Percentiles rank a stretch among this genome's conserved stretches.
These are phyloP conservation scores for Camelina hispida DNA, from an alignment of 345 rosid genomes.

Conservation along the genomic window DNA sequence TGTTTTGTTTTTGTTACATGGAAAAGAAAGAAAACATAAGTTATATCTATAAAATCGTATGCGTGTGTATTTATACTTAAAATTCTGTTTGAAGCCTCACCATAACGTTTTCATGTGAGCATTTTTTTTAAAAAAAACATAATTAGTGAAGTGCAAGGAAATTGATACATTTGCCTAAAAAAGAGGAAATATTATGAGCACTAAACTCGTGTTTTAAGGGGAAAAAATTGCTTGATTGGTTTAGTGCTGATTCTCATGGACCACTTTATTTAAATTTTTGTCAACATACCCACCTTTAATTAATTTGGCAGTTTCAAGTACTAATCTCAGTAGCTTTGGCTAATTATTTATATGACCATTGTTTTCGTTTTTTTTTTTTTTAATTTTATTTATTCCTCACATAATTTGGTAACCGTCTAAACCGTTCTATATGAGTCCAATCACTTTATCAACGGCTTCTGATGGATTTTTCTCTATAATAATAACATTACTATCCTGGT, in stretches of 20 bases:
- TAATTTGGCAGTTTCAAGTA: slow-evolving; percentile 36
- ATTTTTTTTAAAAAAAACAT: slow-evolving; percentile 7
- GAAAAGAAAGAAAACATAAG: background rate
- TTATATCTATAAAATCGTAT: background rate
- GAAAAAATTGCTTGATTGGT: slow-evolving; percentile 22
- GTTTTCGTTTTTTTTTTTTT: background rate
- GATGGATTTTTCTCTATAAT: slow-evolving; percentile 33
- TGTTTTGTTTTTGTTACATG: slow-evolving; percentile 19
- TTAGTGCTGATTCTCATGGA: slow-evolving; percentile 28
- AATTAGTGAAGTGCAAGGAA: slow-evolving; percentile 34
- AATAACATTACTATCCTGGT: slow-evolving; percentile 6
- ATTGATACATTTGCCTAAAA: slow-evolving; percentile 20
- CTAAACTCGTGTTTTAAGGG: slow-evolving; percentile 39
- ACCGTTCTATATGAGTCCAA: slow-evolving; percentile 19
- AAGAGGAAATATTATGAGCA: background rate
- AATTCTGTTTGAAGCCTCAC: slow-evolving; percentile 34
- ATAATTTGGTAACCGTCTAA: slow-evolving; percentile 29
- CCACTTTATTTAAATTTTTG: slow-evolving; percentile 8
- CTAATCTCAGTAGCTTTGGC: slow-evolving; percentile 13
- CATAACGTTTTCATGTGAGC: slow-evolving; percentile 40
- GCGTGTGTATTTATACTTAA: background rate
- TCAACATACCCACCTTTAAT: slow-evolving; percentile 9
- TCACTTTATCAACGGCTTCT: slow-evolving; percentile 20
- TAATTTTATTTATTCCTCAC: background rate
- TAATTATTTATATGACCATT: background rate